These are phyloP conservation scores for Asterochloris erici DNA, from an alignment of 139 green algal species.

Conservation along the genomic window DNA sequence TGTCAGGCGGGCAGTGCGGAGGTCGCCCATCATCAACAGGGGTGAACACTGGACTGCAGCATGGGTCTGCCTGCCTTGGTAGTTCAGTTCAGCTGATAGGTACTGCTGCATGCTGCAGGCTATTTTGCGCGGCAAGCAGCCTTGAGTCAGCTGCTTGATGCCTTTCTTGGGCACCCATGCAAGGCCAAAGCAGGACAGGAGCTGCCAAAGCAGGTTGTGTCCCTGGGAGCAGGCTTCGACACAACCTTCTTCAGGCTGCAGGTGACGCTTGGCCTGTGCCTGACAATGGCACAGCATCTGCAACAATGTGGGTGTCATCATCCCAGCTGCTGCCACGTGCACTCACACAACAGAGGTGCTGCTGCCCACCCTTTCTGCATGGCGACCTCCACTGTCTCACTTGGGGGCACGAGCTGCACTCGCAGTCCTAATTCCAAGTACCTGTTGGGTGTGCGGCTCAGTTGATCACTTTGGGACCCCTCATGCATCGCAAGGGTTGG, in stretches of 20 bases:
- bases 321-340: no score
- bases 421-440: no score
- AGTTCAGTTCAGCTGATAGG: not conserved
- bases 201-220: constrained; percentile 60
- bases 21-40: constrained; percentile 84
- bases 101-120: constrained; percentile 34
- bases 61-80: not conserved
- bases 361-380: not conserved
- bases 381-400: no score
- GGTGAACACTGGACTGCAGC: constrained; percentile 30
- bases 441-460: no score
- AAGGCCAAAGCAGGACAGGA: not conserved
- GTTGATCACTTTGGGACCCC: no score
- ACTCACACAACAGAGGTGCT: not conserved
- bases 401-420: no score
- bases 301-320: no score
- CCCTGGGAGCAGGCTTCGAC: constrained; percentile 84
- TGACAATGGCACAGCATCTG: not conserved
- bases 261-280: not conserved
- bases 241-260: constrained; percentile 78
- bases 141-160: constrained; percentile 50
- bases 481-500: no score
- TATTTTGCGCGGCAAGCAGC: constrained; percentile 74
- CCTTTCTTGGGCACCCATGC: constrained; percentile 50
- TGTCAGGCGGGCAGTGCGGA: constrained; percentile 46